Evolutionary conservation across 495 filamentous ascomycete genomes (phyloP), one percentile per base, ranked within the genome.

Genomic region (Chlorociboria aeruginascens): DNA sequence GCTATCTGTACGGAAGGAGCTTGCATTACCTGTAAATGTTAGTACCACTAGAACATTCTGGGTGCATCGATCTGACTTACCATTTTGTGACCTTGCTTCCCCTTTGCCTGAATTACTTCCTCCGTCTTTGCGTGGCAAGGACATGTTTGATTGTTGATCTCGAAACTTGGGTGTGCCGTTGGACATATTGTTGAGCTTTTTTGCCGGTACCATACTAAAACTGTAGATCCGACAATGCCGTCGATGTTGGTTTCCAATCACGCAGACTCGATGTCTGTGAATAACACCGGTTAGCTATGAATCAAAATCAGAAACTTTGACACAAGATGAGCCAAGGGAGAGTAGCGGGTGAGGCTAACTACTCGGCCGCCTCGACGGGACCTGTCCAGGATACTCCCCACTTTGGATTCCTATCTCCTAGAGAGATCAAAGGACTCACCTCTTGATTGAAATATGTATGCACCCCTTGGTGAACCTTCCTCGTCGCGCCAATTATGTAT

Each of bases 41-140:
- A 54, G 45, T 13, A 13, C 8, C 14, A 30, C 14, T 31, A 6
- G 8, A 8, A 7, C 7, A 43, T 10, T 1, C 20, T 25, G 14
- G 12, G 1, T 10, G 2, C 8, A 42, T 14, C 8, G n/a, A 10
- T 35, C 2, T 14, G 28, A 35, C 51, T 56, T 75, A 93, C 89
- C 87, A 71, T 95, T 94, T 46, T 77, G 70, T 41, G 63, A 58
- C 61, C 81, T 86, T 37, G 65, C 63, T 35, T 68, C 63, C 32
- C 50, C 60, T 50, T 71, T 72, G 32, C 55, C 54, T 39, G 53
- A 39, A 42, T 63, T 68, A 44, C 41, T 63, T 62, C 78, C 73
- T 37, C 71, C 68, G 55, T 96, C 87, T 58, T 83, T 85, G 30
- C 78, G 67, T 57, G 89, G 83, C 54, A 94, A 92, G 13, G 79